Percentiles rank a stretch among this genome's conserved stretches.
phyloP scores from a whole-genome alignment of 495 filamentous ascomycete genomes.

The Talaromyces nanjingensis region DNA sequence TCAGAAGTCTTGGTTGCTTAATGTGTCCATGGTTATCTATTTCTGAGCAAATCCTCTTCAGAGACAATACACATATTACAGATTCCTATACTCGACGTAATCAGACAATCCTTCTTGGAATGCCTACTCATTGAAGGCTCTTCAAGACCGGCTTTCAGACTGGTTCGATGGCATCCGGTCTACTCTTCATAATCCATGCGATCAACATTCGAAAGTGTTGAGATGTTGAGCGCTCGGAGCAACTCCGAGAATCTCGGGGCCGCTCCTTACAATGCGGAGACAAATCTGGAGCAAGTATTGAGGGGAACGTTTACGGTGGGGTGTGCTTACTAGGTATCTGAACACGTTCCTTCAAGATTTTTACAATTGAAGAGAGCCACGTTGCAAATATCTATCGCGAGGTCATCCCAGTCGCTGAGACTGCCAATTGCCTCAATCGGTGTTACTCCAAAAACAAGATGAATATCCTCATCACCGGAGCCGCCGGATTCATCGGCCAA shows the following conservation, averaged over 20 bases:
- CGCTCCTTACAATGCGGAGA: neutral
- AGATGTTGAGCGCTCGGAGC: neutral
- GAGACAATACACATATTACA: neutral
- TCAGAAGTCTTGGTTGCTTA: no score
- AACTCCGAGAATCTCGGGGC: conserved; percentile 1
- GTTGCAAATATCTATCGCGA: neutral
- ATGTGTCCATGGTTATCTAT: no score
- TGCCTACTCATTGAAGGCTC: no score
- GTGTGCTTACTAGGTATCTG: neutral
- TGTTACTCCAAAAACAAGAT: conserved; percentile 20
- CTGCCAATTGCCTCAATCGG: neutral
- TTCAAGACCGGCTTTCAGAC: no score
- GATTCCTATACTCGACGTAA: neutral
- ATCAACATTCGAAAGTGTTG: neutral
- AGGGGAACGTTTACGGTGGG: neutral
- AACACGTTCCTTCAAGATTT: neutral
- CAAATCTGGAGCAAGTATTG: neutral
- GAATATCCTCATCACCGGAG: conserved; percentile 63
- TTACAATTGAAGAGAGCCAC: neutral
- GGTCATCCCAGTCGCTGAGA: neutral
- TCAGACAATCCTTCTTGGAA: neutral
- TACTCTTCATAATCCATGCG: neutral
- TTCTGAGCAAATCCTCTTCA: neutral
- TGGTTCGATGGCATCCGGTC: neutral
- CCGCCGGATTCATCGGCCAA: conserved; percentile 62